Conservation (phyloP, 805 yeast species). For the Ogataea pini region DNA sequence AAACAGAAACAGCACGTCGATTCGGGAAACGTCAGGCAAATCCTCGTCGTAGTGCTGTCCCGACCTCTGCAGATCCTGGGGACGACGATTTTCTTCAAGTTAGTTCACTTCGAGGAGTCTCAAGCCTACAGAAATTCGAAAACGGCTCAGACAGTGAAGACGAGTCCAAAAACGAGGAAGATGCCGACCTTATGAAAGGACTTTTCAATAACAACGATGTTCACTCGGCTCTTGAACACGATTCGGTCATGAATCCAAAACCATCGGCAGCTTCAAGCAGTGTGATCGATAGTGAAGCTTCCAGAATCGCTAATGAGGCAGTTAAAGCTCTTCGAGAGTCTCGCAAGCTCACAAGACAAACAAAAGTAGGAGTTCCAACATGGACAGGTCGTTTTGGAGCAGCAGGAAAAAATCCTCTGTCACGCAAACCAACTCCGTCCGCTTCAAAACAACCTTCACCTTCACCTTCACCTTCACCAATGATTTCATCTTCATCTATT, state of each 20-base stretch:
- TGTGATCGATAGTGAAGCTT: conserved; percentile 64
- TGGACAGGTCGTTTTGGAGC: conserved; percentile 94
- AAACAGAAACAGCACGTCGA: conserved; percentile 68
- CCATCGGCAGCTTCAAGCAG: conserved; percentile 47
- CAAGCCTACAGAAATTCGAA: conserved; percentile 65
- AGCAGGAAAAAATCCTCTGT: conserved; percentile 57
- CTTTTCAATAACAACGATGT: conserved; percentile 65
- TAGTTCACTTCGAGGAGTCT: conserved; percentile 67
- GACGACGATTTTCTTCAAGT: conserved; percentile 71
- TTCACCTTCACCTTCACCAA: conserved; percentile 13
- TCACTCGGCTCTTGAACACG: conserved; percentile 77
- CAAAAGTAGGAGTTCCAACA: conserved; percentile 79
- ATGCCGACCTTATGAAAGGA: conserved; percentile 70
- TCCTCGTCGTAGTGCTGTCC: background rate
- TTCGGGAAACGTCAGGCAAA: conserved; percentile 32
- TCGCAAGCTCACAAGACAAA: conserved; percentile 46
- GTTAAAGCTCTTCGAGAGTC: conserved; percentile 62
- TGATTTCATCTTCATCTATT: conserved; percentile 49
- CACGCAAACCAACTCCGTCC: background rate
- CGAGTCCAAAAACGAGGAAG: conserved; percentile 43
- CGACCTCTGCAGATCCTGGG: conserved; percentile 29
- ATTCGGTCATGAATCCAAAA: conserved; percentile 57
- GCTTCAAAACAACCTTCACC: conserved; percentile 1
- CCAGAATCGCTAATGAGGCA: conserved; percentile 61
- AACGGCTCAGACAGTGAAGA: conserved; percentile 45